These are phyloP conservation scores for Madurella mycetomatis DNA, from an alignment of 2,329 filamentous ascomycete species.

Conservation along the genomic window DNA sequence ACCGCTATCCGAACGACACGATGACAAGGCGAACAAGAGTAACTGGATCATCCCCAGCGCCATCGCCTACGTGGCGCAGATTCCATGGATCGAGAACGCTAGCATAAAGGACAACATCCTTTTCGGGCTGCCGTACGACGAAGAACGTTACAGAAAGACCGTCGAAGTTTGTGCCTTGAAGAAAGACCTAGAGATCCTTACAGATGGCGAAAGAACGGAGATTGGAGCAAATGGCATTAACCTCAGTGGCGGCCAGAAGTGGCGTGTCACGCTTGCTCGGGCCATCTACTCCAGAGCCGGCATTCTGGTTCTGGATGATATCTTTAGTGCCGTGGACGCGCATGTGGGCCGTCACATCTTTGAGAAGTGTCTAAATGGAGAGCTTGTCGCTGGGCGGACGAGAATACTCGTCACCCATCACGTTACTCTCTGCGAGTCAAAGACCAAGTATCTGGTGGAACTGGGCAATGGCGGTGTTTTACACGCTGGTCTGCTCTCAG, in stretches of 20 bases:
- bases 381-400: constrained; percentile 65
- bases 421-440: constrained; percentile 64
- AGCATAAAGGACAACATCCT: constrained; percentile 74
- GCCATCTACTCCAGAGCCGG: constrained; percentile 76
- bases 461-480: constrained; percentile 64
- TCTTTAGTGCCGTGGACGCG: constrained; percentile 78
- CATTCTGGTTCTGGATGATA: constrained; percentile 74
- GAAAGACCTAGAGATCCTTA: constrained; percentile 71
- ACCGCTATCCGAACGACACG: constrained; percentile 50
- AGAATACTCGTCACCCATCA: constrained; percentile 79
- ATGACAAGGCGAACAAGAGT: constrained; percentile 55
- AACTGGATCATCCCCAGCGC: constrained; percentile 68
- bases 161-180: constrained; percentile 67
- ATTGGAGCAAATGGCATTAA: constrained; percentile 84
- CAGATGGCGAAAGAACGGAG: constrained; percentile 73
- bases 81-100: constrained; percentile 81
- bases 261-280: constrained; percentile 74
- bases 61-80: constrained; percentile 72
- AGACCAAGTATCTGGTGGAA: constrained; percentile 69
- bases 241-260: constrained; percentile 77
- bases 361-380: constrained; percentile 68
- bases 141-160: constrained; percentile 66
- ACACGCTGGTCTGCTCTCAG: constrained; percentile 59
- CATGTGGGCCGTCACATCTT: constrained; percentile 77
- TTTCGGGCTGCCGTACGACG: constrained; percentile 67